Percentiles rank a stretch among this genome's conserved stretches.
These are phyloP conservation scores for Blastobotrys attinorum DNA, from an alignment of 805 yeast species.

Conservation along the genomic window DNA sequence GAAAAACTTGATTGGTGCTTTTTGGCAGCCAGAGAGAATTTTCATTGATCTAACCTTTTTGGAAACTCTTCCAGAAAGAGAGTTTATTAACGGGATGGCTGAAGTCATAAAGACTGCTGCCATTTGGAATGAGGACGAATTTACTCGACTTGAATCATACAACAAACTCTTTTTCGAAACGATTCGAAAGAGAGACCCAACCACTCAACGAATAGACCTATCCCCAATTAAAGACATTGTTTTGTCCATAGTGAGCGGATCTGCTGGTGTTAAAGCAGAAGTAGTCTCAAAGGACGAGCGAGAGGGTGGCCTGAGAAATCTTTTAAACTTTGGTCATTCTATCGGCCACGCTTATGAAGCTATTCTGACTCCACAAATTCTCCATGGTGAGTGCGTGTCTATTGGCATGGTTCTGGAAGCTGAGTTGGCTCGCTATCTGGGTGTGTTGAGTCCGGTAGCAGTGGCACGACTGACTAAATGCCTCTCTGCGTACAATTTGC, in stretches of 20 bases:
- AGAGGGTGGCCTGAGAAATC: constrained; percentile 87
- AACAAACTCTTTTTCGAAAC: constrained; percentile 61
- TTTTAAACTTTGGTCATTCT: constrained; percentile 91
- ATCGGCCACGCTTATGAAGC: constrained; percentile 99
- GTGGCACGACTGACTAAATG: constrained; percentile 85
- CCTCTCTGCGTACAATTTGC: constrained; percentile 77
- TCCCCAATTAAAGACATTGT: constrained; percentile 64
- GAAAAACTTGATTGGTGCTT: constrained; percentile 92
- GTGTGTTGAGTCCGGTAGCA: constrained; percentile 83
- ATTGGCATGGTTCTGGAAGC: constrained; percentile 93
- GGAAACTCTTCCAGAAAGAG: constrained; percentile 83
- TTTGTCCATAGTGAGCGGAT: constrained; percentile 70
- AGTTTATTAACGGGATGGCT: constrained; percentile 96
- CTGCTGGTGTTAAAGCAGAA: constrained; percentile 84
- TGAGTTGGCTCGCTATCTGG: constrained; percentile 86
- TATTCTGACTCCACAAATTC: constrained; percentile 88
- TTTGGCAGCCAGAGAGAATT: constrained; percentile 91
- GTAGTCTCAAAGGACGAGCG: constrained; percentile 93
- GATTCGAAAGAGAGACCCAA: constrained; percentile 41
- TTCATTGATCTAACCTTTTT: constrained; percentile 83
- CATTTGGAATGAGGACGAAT: constrained; percentile 89
- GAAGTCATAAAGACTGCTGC: constrained; percentile 98
- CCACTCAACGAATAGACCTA: constrained; percentile 50
- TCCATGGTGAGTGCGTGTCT: constrained; percentile 99
- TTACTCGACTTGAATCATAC: constrained; percentile 71